Conservation (phyloP, 1,284 basidiomycete species). For the Leucoagaricus sp. region DNA sequence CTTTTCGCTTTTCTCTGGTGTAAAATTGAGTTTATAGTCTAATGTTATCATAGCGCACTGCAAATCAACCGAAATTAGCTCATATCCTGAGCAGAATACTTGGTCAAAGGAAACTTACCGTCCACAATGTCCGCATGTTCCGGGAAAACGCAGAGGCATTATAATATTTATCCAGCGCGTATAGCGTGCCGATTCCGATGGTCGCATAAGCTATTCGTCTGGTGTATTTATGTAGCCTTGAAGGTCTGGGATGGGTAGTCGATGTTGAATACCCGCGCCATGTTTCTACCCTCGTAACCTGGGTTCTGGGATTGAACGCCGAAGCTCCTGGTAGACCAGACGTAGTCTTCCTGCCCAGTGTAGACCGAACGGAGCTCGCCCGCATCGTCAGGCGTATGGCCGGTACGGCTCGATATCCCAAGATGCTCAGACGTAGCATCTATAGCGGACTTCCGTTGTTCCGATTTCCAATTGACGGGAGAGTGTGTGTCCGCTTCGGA, state of each 20-base stretch:
- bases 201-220: slow-evolving; percentile 34
- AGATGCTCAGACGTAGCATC: too few relatives aligned
- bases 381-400: too few relatives aligned
- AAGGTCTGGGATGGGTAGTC: neutral
- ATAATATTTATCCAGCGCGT: slow-evolving; percentile 50
- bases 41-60: slow-evolving; percentile 67
- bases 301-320: neutral
- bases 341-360: too few relatives aligned
- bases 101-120: slow-evolving; percentile 39
- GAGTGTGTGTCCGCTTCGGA: too few relatives aligned
- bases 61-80: too few relatives aligned
- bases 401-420: too few relatives aligned
- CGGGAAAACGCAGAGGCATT: slow-evolving; percentile 64
- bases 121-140: slow-evolving; percentile 61
- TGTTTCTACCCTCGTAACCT: neutral
- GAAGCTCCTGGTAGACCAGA: too few relatives aligned
- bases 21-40: slow-evolving; percentile 88
- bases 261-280: neutral
- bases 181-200: slow-evolving; percentile 41
- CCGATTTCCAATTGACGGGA: too few relatives aligned
- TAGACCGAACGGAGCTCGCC: too few relatives aligned
- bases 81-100: too few relatives aligned
- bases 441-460: too few relatives aligned
- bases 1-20: slow-evolving; percentile 57
- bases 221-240: slow-evolving; percentile 11